Evolutionary conservation across 202 grass and related monocot genomes (phyloP).

Genomic region (Dendrocalamus latiflorus): DNA sequence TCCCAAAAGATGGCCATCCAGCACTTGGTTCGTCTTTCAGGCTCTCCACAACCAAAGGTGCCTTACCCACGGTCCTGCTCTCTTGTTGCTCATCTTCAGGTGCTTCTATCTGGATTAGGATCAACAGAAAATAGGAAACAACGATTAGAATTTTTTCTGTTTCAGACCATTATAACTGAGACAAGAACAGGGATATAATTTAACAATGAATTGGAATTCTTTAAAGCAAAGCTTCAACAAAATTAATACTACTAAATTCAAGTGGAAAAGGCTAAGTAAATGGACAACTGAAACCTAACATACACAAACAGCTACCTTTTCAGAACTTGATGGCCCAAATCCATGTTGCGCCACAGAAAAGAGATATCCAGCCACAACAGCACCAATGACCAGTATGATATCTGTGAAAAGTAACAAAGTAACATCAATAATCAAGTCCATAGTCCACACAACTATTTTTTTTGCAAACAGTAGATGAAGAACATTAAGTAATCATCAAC

Average conservation of each 20-base stretch:
- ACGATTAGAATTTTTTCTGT: background rate
- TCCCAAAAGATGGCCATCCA: constrained; percentile 87
- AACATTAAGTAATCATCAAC: background rate
- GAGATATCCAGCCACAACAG: constrained; percentile 85
- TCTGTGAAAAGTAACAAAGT: constrained; percentile 57
- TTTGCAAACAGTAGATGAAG: background rate
- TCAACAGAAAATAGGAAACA: constrained; percentile 5
- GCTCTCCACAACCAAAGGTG: constrained; percentile 63
- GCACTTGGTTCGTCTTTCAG: constrained; percentile 84
- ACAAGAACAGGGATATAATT: background rate
- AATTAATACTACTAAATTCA: background rate
- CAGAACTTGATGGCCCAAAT: constrained; percentile 60
- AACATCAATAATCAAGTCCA: constrained; percentile 9
- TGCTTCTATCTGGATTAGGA: constrained; percentile 50
- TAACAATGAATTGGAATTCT: background rate
- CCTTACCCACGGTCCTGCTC: constrained; percentile 36
- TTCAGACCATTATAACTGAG: background rate
- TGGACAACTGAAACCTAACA: background rate
- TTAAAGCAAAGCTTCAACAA: background rate
- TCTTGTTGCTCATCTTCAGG: constrained; percentile 44
- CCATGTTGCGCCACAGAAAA: constrained; percentile 85
- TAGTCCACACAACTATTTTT: background rate
- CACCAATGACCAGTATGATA: constrained; percentile 82
- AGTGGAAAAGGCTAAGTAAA: background rate
- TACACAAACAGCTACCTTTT: constrained; percentile 40